Evolutionary conservation across 2,329 filamentous ascomycete genomes (phyloP).

Genomic region (Mycogone perniciosa): DNA sequence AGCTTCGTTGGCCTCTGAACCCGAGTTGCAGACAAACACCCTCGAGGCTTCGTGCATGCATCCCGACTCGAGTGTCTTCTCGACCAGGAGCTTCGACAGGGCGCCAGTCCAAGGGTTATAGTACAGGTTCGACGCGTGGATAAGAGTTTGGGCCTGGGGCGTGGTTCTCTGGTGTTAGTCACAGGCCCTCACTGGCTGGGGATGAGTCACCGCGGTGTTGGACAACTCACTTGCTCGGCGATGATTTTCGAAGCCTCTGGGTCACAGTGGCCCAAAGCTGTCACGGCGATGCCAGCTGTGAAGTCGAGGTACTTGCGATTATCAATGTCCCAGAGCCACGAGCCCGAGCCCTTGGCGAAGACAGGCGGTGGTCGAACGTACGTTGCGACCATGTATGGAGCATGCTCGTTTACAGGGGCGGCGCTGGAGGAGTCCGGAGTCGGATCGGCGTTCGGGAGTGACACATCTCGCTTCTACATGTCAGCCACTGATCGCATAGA

Average conservation of each 20-base stretch:
- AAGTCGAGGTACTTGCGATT: constrained; percentile 88
- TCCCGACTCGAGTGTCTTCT: constrained; percentile 71
- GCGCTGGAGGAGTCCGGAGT: constrained; percentile 66
- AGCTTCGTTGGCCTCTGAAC: constrained; percentile 94
- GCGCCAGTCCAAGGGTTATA: constrained; percentile 93
- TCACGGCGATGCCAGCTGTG: constrained; percentile 93
- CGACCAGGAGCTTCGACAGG: constrained; percentile 76
- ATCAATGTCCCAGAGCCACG: constrained; percentile 85
- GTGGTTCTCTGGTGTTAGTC: background rate
- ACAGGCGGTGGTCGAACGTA: constrained; percentile 87
- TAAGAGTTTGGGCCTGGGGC: constrained; percentile 59
- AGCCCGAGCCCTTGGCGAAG: constrained; percentile 82
- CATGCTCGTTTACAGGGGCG: constrained; percentile 66
- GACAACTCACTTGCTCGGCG: constrained; percentile 59
- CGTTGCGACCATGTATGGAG: constrained; percentile 90
- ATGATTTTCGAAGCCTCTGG: constrained; percentile 68
- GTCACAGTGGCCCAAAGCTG: constrained; percentile 85
- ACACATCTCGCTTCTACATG: constrained; percentile 23
- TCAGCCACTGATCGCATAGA: background rate
- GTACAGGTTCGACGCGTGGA: constrained; percentile 94
- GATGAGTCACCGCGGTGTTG: background rate
- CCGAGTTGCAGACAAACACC: constrained; percentile 94
- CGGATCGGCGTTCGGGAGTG: constrained; percentile 63
- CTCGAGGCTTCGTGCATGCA: constrained; percentile 74
- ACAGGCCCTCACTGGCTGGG: background rate